These are phyloP conservation scores for Tricholoma terreum DNA, from an alignment of 768 basidiomycete species.

Conservation along the genomic window DNA sequence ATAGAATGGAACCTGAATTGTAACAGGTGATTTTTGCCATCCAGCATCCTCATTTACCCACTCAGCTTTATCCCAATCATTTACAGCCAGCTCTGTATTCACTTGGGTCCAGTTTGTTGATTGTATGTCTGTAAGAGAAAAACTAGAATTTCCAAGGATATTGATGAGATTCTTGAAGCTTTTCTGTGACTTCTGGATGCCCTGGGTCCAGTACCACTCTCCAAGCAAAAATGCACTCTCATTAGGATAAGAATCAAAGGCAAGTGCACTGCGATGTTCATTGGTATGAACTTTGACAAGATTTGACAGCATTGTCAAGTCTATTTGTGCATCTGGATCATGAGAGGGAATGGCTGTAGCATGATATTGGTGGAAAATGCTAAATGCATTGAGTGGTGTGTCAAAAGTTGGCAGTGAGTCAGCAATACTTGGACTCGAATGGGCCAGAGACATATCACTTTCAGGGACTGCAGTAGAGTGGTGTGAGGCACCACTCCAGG, in stretches of 20 bases:
- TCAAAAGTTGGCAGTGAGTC: too few relatives aligned
- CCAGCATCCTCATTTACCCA: constrained; percentile 11
- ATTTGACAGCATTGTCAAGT: background rate
- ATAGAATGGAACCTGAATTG: constrained; percentile 9
- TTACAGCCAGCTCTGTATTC: constrained; percentile 3
- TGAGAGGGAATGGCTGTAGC: background rate
- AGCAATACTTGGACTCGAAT: too few relatives aligned
- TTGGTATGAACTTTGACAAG: too few relatives aligned
- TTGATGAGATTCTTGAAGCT: constrained; percentile 8
- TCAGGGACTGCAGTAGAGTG: too few relatives aligned
- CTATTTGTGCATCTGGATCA: background rate
- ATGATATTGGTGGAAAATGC: background rate
- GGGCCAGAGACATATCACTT: too few relatives aligned
- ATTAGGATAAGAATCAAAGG: constrained; percentile 7
- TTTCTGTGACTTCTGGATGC: constrained; percentile 1
- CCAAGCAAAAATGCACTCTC: constrained; percentile 8
- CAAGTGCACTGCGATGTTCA: too few relatives aligned
- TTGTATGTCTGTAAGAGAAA: constrained; percentile 9
- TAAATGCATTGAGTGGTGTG: background rate
- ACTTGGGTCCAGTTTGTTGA: constrained; percentile 9
- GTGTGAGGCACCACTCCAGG: too few relatives aligned
- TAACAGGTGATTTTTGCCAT: constrained; percentile 11
- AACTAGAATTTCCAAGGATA: constrained; percentile 2
- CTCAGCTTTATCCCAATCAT: background rate
- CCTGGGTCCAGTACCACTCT: constrained; percentile 10